Base-by-base conservation (phyloP, 306 rosid species). In the Cucurbita argyrosperma region DNA sequence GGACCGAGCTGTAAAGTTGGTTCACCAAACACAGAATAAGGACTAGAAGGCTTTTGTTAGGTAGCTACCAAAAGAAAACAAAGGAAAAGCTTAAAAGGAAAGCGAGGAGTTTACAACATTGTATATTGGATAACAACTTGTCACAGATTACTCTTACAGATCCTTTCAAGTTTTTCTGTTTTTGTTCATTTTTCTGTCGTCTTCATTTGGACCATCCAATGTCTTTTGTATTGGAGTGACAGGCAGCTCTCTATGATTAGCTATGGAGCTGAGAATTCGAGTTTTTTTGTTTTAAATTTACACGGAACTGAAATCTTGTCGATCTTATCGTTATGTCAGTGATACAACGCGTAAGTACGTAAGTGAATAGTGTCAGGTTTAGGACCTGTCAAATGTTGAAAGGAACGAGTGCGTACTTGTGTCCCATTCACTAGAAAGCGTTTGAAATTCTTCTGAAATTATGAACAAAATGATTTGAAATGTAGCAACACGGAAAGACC, bases 71-170 rank as follows among this genome's bases (percentile, higher is more conserved):
- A 14, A 47, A 50, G 60, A 23, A 70, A 50, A 14, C 74, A 70
- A 68, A 26, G 50, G 23, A 70, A 70, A 50, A 51, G 30, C 30
- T 30, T 37, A 30, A 50, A 70, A 50, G 59, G 59, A 70, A 70
- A 1, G 13, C 8, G 49, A 10, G 14, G 8, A 47, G 45, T 49
- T 13, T 66, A 7, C n/a, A 51, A 15, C 23, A 6, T 45, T 69
- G 55, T 69, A 69, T 69, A 50, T 69, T 49, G 74, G 74, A 15
- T 15, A 70, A 47, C 45, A 69, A 51, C 46, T 70, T 47, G 74
- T 70, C 74, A 69, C 74, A 69, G 5, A 69, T 62, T 47, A 69
- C 43, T 69, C 21, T 69, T 21, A 30, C 51, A 70, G 46, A 50
- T 16, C 60, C 16, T 15, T 4, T 70, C 51, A 26, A 8, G 35